A percentile compares a stretch with the other conserved stretches of the same genome.
phyloP scores from a whole-genome alignment of 139 green algal genomes.

The Picocystis salinarum region DNA sequence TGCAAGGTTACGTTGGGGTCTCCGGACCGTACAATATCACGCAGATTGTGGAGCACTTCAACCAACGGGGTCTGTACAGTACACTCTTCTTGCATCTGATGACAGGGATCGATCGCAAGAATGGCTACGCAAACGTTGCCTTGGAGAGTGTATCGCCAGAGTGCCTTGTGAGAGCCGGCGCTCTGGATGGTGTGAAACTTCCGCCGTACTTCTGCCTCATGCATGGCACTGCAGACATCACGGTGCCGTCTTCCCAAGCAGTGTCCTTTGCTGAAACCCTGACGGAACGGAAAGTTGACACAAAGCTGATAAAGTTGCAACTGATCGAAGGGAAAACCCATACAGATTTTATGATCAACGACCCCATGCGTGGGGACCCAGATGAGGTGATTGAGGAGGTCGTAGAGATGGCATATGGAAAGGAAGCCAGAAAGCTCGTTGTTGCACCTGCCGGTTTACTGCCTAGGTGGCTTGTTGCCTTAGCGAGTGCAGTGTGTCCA shows the following conservation, averaged over 20 bases:
- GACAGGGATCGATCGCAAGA: background rate
- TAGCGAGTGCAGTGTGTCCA: too few relatives aligned
- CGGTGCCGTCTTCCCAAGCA: slow-evolving; percentile 6
- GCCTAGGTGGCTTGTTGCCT: too few relatives aligned
- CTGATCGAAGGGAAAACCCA: slow-evolving; percentile 14
- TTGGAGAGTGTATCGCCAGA: background rate
- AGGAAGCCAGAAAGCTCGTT: too few relatives aligned
- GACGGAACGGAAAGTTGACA: slow-evolving; percentile 3
- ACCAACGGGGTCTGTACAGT: slow-evolving; percentile 51
- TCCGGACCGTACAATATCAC: slow-evolving; percentile 61
- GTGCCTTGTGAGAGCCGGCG: background rate
- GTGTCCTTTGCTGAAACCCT: slow-evolving; percentile 1
- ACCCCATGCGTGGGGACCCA: slow-evolving; percentile 8
- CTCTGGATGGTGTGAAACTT: background rate
- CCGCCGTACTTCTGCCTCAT: background rate
- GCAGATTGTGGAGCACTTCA: slow-evolving; percentile 50
- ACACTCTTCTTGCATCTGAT: slow-evolving; percentile 7
- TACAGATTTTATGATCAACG: slow-evolving; percentile 14
- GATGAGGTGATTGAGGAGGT: too few relatives aligned
- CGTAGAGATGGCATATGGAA: too few relatives aligned
- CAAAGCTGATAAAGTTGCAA: too few relatives aligned
- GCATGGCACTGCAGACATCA: slow-evolving; percentile 15
- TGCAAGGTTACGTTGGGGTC: slow-evolving; percentile 33
- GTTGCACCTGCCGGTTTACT: too few relatives aligned
- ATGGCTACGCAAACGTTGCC: background rate